Evolutionary conservation across 805 yeast genomes (phyloP).

Genomic region (Candida lessepsii): DNA sequence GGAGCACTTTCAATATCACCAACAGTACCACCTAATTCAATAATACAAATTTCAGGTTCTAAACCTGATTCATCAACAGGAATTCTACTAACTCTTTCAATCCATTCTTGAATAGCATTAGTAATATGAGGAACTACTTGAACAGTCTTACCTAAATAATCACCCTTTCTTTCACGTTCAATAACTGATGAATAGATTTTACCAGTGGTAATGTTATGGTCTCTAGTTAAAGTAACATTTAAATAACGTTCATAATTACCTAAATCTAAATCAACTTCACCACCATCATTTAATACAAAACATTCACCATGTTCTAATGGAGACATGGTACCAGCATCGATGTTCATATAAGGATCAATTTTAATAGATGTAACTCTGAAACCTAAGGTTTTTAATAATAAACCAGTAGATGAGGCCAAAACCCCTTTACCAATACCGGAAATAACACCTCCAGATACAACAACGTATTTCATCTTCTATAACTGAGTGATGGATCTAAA

Average conservation of each 20-base stretch:
- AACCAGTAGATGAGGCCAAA: slow-evolving; percentile 94
- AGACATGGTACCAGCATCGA: slow-evolving; percentile 99
- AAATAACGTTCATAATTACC: slow-evolving; percentile 98
- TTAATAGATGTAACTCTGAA: slow-evolving; percentile 94
- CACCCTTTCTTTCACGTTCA: slow-evolving; percentile 93
- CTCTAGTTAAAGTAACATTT: slow-evolving; percentile 86
- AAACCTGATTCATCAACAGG: slow-evolving; percentile 90
- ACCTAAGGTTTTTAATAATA: slow-evolving; percentile 89
- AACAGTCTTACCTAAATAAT: slow-evolving; percentile 97
- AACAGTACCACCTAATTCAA: slow-evolving; percentile 98
- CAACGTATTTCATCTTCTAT: slow-evolving; percentile 88
- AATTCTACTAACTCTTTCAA: slow-evolving; percentile 83
- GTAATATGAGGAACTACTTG: slow-evolving; percentile 99
- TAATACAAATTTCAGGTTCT: slow-evolving; percentile 94
- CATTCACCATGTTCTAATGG: slow-evolving; percentile 99
- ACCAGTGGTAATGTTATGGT: slow-evolving; percentile 98
- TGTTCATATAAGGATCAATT: slow-evolving; percentile 98
- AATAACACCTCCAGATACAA: slow-evolving; percentile 98
- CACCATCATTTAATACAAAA: slow-evolving; percentile 97
- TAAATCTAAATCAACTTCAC: slow-evolving; percentile 96
- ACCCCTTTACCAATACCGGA: slow-evolving; percentile 99
- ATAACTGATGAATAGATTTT: slow-evolving; percentile 93
- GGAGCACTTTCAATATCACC: slow-evolving; percentile 99
- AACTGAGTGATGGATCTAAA: background rate
- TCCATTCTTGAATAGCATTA: slow-evolving; percentile 97